Evolutionary conservation across 345 rosid genomes (phyloP).

Genomic region (Diplotaxis tenuifolia): DNA sequence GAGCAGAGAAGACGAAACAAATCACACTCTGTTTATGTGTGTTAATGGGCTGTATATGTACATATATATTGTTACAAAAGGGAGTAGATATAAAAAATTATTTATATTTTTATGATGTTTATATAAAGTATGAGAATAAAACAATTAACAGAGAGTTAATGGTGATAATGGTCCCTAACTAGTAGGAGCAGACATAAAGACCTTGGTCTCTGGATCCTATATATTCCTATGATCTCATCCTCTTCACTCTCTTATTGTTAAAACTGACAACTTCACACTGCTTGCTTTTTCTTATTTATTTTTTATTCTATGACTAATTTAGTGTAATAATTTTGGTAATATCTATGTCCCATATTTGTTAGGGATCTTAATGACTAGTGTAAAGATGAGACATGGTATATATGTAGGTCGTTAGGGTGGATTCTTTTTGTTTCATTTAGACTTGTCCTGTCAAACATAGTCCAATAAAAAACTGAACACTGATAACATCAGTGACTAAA

Average conservation of each 20-base stretch:
- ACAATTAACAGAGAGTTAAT: constrained; percentile 11
- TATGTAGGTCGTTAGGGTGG: background rate
- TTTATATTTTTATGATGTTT: too few species aligned
- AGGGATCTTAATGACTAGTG: background rate
- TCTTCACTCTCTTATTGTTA: background rate
- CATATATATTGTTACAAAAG: background rate
- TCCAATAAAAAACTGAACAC: background rate
- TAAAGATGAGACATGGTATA: background rate
- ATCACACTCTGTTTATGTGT: constrained; percentile 32
- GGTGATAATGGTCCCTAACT: constrained; percentile 44
- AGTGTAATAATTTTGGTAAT: background rate
- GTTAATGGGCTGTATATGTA: constrained; percentile 26
- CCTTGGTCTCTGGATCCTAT: background rate
- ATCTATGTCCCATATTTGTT: background rate
- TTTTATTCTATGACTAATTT: background rate
- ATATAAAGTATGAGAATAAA: background rate
- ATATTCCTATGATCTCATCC: background rate
- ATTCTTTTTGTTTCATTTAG: background rate
- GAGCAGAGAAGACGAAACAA: constrained; percentile 11
- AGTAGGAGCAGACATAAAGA: background rate
- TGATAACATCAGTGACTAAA: background rate
- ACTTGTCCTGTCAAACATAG: background rate
- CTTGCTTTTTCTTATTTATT: constrained; percentile 19
- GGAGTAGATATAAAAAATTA: too few species aligned
- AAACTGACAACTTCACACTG: constrained; percentile 37